These are phyloP conservation scores for Kluyveromyces dobzhanskii DNA, from an alignment of 805 yeast genomes.

Conservation along the genomic window DNA sequence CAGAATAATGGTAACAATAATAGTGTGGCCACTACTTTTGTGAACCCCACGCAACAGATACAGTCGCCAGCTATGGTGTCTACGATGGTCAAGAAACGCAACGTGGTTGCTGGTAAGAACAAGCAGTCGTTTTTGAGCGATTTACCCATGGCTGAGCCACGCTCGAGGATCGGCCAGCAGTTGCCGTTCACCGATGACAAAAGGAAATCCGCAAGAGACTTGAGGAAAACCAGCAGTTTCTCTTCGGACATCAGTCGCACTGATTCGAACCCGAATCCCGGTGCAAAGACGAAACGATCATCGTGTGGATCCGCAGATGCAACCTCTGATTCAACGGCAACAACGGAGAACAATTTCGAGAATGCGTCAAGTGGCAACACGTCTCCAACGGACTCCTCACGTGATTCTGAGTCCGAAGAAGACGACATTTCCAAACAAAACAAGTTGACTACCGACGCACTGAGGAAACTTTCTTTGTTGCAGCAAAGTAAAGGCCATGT, in stretches of 20 bases:
- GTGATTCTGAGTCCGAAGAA: slow-evolving; percentile 20
- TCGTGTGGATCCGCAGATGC: neutral
- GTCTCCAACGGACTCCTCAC: slow-evolving; percentile 9
- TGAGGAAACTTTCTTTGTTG: slow-evolving; percentile 29
- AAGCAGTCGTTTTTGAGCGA: slow-evolving; percentile 6
- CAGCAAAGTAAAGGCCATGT: slow-evolving; percentile 7
- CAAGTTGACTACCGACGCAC: slow-evolving; percentile 33
- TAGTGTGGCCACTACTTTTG: slow-evolving; percentile 14
- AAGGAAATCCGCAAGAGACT: slow-evolving; percentile 6
- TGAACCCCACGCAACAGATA: slow-evolving; percentile 30
- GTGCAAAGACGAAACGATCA: neutral
- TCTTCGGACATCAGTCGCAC: neutral
- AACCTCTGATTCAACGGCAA: neutral
- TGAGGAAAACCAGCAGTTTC: neutral
- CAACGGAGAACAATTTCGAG: neutral
- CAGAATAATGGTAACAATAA: slow-evolving; percentile 9
- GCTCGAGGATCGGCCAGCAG: slow-evolving; percentile 19
- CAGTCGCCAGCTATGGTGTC: slow-evolving; percentile 36
- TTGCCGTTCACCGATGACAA: slow-evolving; percentile 31
- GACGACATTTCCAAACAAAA: slow-evolving; percentile 25
- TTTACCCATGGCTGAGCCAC: slow-evolving; percentile 18
- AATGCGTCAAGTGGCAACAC: slow-evolving; percentile 4
- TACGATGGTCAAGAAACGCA: slow-evolving; percentile 26
- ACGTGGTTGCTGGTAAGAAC: slow-evolving; percentile 16
- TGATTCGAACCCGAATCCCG: neutral